Base-by-base conservation (phyloP, 192 early-diverging fungal genomes). In the Dissophora globulifera region DNA sequence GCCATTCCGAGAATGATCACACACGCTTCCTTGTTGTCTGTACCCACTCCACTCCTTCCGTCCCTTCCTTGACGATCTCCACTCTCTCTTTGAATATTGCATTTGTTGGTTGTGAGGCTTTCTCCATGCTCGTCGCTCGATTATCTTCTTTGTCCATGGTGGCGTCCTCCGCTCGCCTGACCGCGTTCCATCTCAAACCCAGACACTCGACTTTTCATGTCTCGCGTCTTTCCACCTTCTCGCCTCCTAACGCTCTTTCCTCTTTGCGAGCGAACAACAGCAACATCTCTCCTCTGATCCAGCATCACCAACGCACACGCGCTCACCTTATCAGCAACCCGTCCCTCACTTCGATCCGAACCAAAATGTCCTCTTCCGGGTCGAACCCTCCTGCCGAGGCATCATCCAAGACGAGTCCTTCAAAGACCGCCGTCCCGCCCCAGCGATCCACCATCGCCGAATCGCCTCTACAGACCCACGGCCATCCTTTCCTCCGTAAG, bases 401-500 rank as follows among this genome's bases (percentile, higher is more conserved):
- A 9, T 16, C 11, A 3, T 2, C 67, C 48, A 32, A 29, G 45
- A 22, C 16, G 35, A 49, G 15, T 35, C 54, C 22, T 38, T 20
- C 26, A 25, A n/a, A n/a, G n/a, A n/a, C n/a, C n/a, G n/a, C n/a
- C n/a, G n/a, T n/a, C n/a, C n/a, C n/a, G n/a, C n/a, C n/a, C n/a
- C n/a, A n/a, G n/a, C n/a, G n/a, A n/a, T n/a, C n/a, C n/a, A n/a
- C n/a, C n/a, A n/a, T n/a, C n/a, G n/a, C n/a, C n/a, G n/a, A n/a
- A n/a, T n/a, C 62, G 30, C 64, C 63, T 15, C 46, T 57, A 19
- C 65, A 46, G 12, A 50, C 64, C 16, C 49, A 58, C 3, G 50
- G 63, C 23, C 72, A 76, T 23, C 72, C 72, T 10, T 76, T 76
- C 58, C 46, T 76, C 0, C 61, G 63, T 47, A 76, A 76, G 46